Evolutionary conservation across 352 stramenopile genomes (phyloP), one percentile per base, ranked within the genome.

Genomic region (Phytopythium litorale): DNA sequence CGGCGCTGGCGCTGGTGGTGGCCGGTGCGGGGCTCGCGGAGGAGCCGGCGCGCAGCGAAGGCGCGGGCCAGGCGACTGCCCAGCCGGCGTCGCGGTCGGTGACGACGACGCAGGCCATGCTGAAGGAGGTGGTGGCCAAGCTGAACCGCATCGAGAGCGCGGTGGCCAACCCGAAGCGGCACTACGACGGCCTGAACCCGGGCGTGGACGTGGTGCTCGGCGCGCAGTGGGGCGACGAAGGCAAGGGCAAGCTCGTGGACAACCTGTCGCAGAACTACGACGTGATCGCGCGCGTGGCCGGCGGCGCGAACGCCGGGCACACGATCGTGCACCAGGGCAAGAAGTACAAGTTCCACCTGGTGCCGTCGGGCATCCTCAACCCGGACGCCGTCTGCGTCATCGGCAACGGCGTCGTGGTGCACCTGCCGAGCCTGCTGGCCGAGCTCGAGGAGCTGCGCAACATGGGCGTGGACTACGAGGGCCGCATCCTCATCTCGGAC

Each of bases 321-420:
- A 99, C 97, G 46, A 99, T 99, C 72, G 96, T 99, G 52, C 96
- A 98, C 58, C 82, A 99, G 51, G 86, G 92, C 53, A 98, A 97
- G 81, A 99, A 99, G 77, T 99, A 99, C 88, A 99, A 99, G 76
- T 99, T 99, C 80, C 98, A 99, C 82, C 76, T 99, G 7, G 81
- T 99, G 58, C 98, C 98, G 4, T 99, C 91, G 46, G 98, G 97
- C 52, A 98, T 99, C 59, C 75, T 99, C 45, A 98, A 99, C 76
- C 82, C 91, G 32, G 79, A 96, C 49, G 96, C 94, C 0, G 90
- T 92, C 38, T 98, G 97, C 71, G 87, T 99, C n/a, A 97, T 99
- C 58, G 97, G 97, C 42, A 99, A 99, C 74, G 98, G 98, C 60
- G 97, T 99, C 16, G 97, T 99, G 23, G 91, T 99, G 70, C 97